These are phyloP conservation scores for Musa acuminata DNA, from an alignment of 176 grass and related monocot species.

Conservation along the genomic window DNA sequence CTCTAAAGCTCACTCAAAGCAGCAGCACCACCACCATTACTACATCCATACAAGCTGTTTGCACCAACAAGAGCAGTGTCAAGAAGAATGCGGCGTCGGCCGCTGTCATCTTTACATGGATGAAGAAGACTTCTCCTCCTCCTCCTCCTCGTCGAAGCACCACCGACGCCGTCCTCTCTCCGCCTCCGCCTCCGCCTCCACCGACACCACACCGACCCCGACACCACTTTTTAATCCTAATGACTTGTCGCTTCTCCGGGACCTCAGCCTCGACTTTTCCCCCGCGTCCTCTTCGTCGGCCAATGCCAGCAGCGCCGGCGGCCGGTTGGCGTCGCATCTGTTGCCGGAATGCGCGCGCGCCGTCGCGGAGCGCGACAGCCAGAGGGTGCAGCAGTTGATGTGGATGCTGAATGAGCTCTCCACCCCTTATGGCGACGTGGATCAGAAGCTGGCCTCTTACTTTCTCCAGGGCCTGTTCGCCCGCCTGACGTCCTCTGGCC, in stretches of 20 bases:
- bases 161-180: conserved; percentile 32
- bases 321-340: conserved; percentile 62
- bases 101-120: conserved; percentile 71
- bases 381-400: conserved; percentile 61
- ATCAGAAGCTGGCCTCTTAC: conserved; percentile 22
- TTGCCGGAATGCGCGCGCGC: conserved; percentile 77
- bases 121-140: conserved; percentile 93
- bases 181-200: no score
- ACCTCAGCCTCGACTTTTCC: conserved; percentile 72
- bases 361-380: conserved; percentile 32
- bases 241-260: conserved; percentile 65
- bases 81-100: conserved; percentile 86
- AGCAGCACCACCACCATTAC: conserved; percentile 20
- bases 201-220: conserved; percentile 39
- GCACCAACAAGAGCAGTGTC: conserved; percentile 44
- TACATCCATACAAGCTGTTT: conserved; percentile 17
- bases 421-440: conserved; percentile 65
- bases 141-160: conserved; percentile 76
- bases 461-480: conserved; percentile 12
- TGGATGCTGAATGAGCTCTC: conserved; percentile 97
- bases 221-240: conserved; percentile 57
- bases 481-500: neutral
- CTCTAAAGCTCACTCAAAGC: conserved; percentile 47
- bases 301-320: conserved; percentile 18
- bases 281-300: conserved; percentile 61